Base-by-base conservation (phyloP, 306 rosid species). In the Malus sylvestris region DNA sequence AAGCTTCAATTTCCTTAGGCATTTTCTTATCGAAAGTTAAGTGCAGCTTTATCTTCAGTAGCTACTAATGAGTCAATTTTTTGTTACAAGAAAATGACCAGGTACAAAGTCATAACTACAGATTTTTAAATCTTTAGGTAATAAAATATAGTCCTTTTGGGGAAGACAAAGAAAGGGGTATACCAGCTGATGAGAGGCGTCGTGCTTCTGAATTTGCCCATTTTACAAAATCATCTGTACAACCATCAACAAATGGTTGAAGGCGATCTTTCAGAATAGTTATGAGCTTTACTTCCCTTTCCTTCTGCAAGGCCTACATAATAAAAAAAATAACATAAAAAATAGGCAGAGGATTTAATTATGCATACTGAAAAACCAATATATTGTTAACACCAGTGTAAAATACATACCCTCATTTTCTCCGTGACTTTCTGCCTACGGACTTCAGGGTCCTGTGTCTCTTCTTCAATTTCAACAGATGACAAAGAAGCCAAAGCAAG, bases 201-300 rank as follows among this genome's bases (percentile, higher is more conserved):
- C 42, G 74, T 20, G 98, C 99, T 86, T 95, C 99, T 76, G 80
- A 78, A 70, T 74, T 86, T 73, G 96, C 93, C 96, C 93, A 88
- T 44, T 67, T 58, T 71, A 83, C 83, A 78, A 95, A 95, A 79
- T 95, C 99, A 29, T 91, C 90, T 42, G 7, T 69, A 77, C 71
- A 86, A 65, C 87, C 92, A 23, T 86, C 91, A 44, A 92, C 96
- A 85, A 85, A 91, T 73, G 87, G 97, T 72, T 89, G 93, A 73
- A 95, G 76, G 74, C 78, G 97, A 55, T 79, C 87, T 83, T 82
- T 95, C 83, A 95, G 71, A 81, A 76, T 72, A 29, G 73, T 19
- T 71, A 76, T 65, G 62, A 95, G 96, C 87, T 87, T 92, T 73
- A 57, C 79, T 80, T 90, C 92, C 88, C 99, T 91, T 86, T 91